These are phyloP conservation scores for Microthlaspi erraticum DNA, from an alignment of 345 rosid species.

Conservation along the genomic window DNA sequence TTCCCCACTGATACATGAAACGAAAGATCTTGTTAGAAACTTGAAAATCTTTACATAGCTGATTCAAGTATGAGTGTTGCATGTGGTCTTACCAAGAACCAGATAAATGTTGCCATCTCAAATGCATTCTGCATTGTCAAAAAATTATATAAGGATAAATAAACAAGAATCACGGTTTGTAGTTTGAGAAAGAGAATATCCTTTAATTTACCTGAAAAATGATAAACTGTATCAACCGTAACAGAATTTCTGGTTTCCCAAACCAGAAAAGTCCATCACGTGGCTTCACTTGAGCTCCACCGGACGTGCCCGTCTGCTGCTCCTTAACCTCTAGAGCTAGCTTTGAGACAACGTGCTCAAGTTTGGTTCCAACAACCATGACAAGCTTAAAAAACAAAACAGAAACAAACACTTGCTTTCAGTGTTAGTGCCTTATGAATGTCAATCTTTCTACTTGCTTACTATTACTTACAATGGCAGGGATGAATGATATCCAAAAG, in stretches of 20 bases:
- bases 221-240: constrained; percentile 79
- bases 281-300: constrained; percentile 83
- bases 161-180: neutral
- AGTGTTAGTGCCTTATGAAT: constrained; percentile 20
- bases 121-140: constrained; percentile 81
- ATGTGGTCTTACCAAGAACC: constrained; percentile 81
- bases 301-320: constrained; percentile 66
- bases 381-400: constrained; percentile 63
- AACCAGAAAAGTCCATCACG: constrained; percentile 95
- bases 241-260: constrained; percentile 80
- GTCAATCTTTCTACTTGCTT: constrained; percentile 1
- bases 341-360: constrained; percentile 85
- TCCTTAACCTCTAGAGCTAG: constrained; percentile 85
- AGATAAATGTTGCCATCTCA: constrained; percentile 94
- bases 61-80: neutral
- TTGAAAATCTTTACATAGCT: neutral
- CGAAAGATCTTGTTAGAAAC: neutral
- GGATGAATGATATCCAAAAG: constrained; percentile 96
- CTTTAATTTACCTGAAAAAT: constrained; percentile 72
- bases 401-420: constrained; percentile 9
- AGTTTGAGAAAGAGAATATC: neutral
- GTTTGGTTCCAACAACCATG: constrained; percentile 90
- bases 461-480: constrained; percentile 74
- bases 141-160: constrained; percentile 14
- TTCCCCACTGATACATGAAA: constrained; percentile 68